Percentiles rank a stretch among this genome's conserved stretches.
Evolutionary conservation across 2,329 filamentous ascomycete genomes (phyloP).

Genomic region (Aspergillus latus): DNA sequence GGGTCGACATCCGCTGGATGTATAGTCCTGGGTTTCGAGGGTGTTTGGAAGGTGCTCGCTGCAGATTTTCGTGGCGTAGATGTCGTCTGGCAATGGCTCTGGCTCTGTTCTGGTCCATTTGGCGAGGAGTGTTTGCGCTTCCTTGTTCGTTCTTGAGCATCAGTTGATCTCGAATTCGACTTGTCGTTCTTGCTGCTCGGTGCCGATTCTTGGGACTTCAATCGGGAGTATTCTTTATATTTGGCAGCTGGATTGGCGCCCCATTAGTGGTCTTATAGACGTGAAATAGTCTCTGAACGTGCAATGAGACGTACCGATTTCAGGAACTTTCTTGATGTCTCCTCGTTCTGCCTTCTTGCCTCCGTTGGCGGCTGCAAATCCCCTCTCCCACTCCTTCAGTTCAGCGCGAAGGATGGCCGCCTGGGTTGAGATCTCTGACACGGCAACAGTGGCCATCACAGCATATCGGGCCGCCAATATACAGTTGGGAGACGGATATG

Average conservation of each 20-base stretch:
- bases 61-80: conserved; percentile 39
- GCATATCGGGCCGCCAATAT: conserved; percentile 16
- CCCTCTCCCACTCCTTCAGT: conserved; percentile 50
- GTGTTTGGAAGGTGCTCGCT: conserved; percentile 33
- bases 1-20: conserved; percentile 46
- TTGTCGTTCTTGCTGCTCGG: conserved; percentile 19
- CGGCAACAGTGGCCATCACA: conserved; percentile 29
- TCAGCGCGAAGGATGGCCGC: conserved; percentile 41
- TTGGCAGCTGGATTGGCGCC: conserved; percentile 40
- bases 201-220: conserved; percentile 39
- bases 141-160: conserved; percentile 25
- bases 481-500: no score
- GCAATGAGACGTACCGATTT: conserved; percentile 39
- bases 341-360: conserved; percentile 47
- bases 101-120: conserved; percentile 21
- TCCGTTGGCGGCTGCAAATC: conserved; percentile 43
- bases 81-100: conserved; percentile 9
- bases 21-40: conserved; percentile 28
- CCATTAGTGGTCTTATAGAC: neutral
- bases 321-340: conserved; percentile 49
- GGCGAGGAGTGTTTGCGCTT: conserved; percentile 38
- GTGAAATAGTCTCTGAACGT: neutral
- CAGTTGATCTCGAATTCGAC: conserved; percentile 17
- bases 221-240: conserved; percentile 49
- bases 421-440: conserved; percentile 27